phyloP scores from a whole-genome alignment of 2,329 filamentous ascomycete species.

The Ilyonectria destructans region DNA sequence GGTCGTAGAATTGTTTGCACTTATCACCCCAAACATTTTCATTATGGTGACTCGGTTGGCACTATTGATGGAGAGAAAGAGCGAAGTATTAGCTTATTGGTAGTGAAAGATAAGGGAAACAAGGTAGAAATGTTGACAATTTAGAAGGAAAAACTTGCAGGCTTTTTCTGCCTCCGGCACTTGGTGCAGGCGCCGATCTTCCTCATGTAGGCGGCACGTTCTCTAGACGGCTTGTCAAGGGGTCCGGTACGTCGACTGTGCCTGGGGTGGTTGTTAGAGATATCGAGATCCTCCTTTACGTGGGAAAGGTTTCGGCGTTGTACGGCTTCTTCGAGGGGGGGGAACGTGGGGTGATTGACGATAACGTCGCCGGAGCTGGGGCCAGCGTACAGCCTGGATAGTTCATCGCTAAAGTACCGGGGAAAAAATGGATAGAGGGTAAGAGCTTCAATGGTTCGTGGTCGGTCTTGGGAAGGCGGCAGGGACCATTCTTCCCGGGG shows the following conservation, averaged over 20 bases:
- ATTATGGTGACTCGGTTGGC: slow-evolving; percentile 73
- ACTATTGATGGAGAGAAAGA: slow-evolving; percentile 57
- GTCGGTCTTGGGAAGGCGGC: slow-evolving; percentile 39
- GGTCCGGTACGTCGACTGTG: slow-evolving; percentile 74
- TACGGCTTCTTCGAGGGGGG: slow-evolving; percentile 69
- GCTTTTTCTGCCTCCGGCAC: slow-evolving; percentile 71
- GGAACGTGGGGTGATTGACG: too few relatives aligned
- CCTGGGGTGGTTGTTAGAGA: slow-evolving; percentile 68
- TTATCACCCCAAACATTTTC: slow-evolving; percentile 77
- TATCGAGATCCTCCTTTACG: slow-evolving; percentile 69
- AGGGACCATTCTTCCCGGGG: slow-evolving; percentile 24
- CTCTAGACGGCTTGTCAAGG: slow-evolving; percentile 71
- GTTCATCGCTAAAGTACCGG: slow-evolving; percentile 56
- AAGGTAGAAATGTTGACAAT: not conserved
- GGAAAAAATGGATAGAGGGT: slow-evolving; percentile 32
- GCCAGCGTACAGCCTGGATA: slow-evolving; percentile 56
- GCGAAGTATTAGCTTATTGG: slow-evolving; percentile 38
- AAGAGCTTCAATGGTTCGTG: slow-evolving; percentile 46
- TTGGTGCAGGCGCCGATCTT: slow-evolving; percentile 73
- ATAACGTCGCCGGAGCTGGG: too few relatives aligned
- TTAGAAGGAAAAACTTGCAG: slow-evolving; percentile 62
- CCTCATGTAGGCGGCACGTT: slow-evolving; percentile 72
- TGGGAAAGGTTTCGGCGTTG: slow-evolving; percentile 69
- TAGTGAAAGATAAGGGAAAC: slow-evolving; percentile 4
- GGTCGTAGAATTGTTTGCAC: slow-evolving; percentile 68